phyloP scores from a whole-genome alignment of 495 filamentous ascomycete genomes.

The Neurospora tetraspora region DNA sequence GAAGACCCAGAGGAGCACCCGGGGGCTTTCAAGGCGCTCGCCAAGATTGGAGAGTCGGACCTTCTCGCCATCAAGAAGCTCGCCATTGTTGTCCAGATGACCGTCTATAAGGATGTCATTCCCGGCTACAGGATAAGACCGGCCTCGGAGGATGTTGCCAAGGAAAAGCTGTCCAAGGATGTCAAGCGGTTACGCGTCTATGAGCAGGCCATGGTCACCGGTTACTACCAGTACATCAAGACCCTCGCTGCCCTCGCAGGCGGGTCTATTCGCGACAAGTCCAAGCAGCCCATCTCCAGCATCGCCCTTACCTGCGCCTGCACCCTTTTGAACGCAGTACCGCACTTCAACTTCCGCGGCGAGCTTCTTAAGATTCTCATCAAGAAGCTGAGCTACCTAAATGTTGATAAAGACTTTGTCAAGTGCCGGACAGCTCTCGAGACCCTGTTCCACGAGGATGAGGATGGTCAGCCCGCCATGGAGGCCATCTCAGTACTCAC shows the following conservation, averaged over 20 bases:
- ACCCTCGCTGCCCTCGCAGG: conserved; percentile 37
- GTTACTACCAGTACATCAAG: conserved; percentile 76
- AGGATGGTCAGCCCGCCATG: conserved; percentile 77
- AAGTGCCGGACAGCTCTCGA: conserved; percentile 76
- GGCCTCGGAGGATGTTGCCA: conserved; percentile 56
- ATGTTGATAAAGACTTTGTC: conserved; percentile 58
- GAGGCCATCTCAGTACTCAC: conserved; percentile 77
- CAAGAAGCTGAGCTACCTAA: conserved; percentile 61
- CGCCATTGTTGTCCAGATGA: conserved; percentile 71
- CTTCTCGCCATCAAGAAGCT: conserved; percentile 73
- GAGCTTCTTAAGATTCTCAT: conserved; percentile 83
- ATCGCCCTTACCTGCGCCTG: conserved; percentile 81
- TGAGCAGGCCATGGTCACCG: conserved; percentile 71
- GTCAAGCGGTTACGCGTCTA: conserved; percentile 69
- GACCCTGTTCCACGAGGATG: conserved; percentile 72
- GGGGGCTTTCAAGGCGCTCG: conserved; percentile 64
- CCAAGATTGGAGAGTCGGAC: conserved; percentile 57
- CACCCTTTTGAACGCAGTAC: conserved; percentile 62
- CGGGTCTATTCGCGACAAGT: conserved; percentile 11
- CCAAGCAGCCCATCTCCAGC: conserved; percentile 49
- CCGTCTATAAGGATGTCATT: conserved; percentile 92
- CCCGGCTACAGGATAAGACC: conserved; percentile 92
- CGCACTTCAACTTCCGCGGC: conserved; percentile 91
- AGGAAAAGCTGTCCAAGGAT: conserved; percentile 81
- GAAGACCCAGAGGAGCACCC: conserved; percentile 90